These are phyloP conservation scores for sorghum (Sorghum bicolor) DNA, from an alignment of 176 grass and related monocot species.

Conservation along the genomic window DNA sequence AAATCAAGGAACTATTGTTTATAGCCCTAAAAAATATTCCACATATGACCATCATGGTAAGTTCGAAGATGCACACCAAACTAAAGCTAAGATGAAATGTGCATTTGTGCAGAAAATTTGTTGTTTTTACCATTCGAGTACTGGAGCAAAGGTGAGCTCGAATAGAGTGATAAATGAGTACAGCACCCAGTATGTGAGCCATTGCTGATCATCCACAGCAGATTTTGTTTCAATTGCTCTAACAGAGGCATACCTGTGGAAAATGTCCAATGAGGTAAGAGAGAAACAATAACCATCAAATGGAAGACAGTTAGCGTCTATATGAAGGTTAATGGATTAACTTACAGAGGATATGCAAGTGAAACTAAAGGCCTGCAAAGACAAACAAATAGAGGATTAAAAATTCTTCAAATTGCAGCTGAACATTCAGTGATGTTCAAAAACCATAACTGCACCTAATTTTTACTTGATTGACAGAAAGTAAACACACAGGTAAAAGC, in stretches of 20 bases:
- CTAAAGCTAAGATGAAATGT: not conserved
- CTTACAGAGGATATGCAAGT: conserved; percentile 97
- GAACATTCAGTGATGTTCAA: not conserved
- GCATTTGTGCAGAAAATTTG: not conserved
- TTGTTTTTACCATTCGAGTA: conserved; percentile 76
- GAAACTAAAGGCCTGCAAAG: conserved; percentile 80
- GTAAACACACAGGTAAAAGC: not conserved
- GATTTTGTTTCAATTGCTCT: conserved; percentile 99
- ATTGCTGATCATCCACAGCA: conserved; percentile 85
- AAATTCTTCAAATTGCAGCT: not conserved
- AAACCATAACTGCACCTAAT: not conserved
- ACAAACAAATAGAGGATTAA: conserved; percentile 28
- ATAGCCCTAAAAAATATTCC: not conserved
- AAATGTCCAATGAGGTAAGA: not conserved
- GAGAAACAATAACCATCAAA: conserved; percentile 11
- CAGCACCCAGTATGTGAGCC: conserved; percentile 99
- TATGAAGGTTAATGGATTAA: not conserved
- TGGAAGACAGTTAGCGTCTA: not conserved
- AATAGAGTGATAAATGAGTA: conserved; percentile 98
- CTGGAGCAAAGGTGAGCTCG: conserved; percentile 80
- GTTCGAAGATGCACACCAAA: not conserved
- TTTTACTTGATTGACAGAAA: not conserved
- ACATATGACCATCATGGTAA: not conserved
- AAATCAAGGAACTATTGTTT: not conserved
- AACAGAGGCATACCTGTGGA: conserved; percentile 90